Evolutionary conservation across 768 basidiomycete species (phyloP).

Genomic region (Suillus brevipes): DNA sequence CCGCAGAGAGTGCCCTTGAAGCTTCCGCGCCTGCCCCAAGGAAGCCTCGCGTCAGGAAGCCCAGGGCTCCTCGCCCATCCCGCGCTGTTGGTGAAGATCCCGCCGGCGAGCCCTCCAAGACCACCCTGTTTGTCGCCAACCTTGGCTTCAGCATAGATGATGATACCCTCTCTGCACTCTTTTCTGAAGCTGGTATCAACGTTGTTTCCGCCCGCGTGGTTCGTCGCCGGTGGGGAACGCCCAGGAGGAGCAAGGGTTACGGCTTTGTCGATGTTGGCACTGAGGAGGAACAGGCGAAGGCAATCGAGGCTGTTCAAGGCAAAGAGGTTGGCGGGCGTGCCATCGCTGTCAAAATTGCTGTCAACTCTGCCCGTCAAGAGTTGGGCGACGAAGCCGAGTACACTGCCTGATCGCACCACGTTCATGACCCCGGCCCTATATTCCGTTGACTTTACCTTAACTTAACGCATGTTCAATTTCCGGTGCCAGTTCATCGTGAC

Average conservation of each 20-base stretch:
- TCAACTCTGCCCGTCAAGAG: slow-evolving; percentile 73
- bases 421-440: slow-evolving; percentile 19
- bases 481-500: slow-evolving; percentile 28
- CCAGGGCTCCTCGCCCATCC: slow-evolving; percentile 53
- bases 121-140: slow-evolving; percentile 94
- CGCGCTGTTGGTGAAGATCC: slow-evolving; percentile 84
- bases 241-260: slow-evolving; percentile 92
- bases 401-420: slow-evolving; percentile 24
- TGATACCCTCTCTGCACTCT: slow-evolving; percentile 72
- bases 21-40: slow-evolving; percentile 37
- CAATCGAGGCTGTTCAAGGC: slow-evolving; percentile 82
- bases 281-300: slow-evolving; percentile 89
- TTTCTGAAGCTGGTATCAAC: slow-evolving; percentile 81
- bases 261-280: slow-evolving; percentile 95
- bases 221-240: slow-evolving; percentile 77
- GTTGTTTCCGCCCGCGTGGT: slow-evolving; percentile 90
- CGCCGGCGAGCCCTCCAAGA: slow-evolving; percentile 84
- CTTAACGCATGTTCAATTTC: slow-evolving; percentile 25
- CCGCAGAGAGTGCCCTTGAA: slow-evolving; percentile 38
- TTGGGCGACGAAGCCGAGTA: slow-evolving; percentile 37
- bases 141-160: slow-evolving; percentile 95
- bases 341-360: slow-evolving; percentile 94
- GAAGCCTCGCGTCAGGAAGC: slow-evolving; percentile 59
- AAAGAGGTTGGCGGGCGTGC: slow-evolving; percentile 83
- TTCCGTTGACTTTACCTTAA: slow-evolving; percentile 28